Evolutionary conservation across 2,329 filamentous ascomycete genomes (phyloP).

Genomic region (Rasamsonia emersonii): DNA sequence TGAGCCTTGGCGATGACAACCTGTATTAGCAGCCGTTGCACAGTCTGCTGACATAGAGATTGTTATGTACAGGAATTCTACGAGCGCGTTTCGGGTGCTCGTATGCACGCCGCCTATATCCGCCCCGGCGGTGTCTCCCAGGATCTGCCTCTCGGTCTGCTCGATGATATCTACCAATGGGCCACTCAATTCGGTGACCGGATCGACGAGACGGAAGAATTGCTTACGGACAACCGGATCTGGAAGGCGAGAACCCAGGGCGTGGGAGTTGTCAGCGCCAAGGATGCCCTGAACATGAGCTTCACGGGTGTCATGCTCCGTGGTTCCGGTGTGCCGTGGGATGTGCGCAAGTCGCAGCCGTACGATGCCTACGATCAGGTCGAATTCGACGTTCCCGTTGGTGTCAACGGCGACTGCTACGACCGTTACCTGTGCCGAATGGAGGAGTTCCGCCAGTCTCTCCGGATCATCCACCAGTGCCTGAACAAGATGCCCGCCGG

Average conservation of each 20-base stretch:
- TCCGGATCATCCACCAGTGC: slow-evolving; percentile 97
- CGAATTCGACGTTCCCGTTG: slow-evolving; percentile 95
- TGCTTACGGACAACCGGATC: slow-evolving; percentile 98
- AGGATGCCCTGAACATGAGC: slow-evolving; percentile 92
- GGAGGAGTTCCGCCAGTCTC: slow-evolving; percentile 98
- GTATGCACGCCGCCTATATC: slow-evolving; percentile 93
- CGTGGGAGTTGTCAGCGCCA: slow-evolving; percentile 80
- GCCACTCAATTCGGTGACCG: slow-evolving; percentile 97
- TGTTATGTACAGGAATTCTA: slow-evolving; percentile 75
- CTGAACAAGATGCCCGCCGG: slow-evolving; percentile 97
- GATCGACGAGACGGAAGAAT: slow-evolving; percentile 96
- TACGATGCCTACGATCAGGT: slow-evolving; percentile 98
- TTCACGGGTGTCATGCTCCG: slow-evolving; percentile 98
- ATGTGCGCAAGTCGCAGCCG: slow-evolving; percentile 90
- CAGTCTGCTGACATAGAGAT: slow-evolving; percentile 12
- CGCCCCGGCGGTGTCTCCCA: slow-evolving; percentile 94
- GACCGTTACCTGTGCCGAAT: slow-evolving; percentile 98
- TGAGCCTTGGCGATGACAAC: slow-evolving; percentile 39
- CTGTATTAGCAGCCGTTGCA: slow-evolving; percentile 1
- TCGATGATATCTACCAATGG: slow-evolving; percentile 99
- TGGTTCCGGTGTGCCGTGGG: slow-evolving; percentile 91
- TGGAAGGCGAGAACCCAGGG: slow-evolving; percentile 92
- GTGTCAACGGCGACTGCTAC: slow-evolving; percentile 96
- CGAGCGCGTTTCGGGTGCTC: slow-evolving; percentile 95
- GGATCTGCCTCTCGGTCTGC: slow-evolving; percentile 83